Conservation (phyloP, 495 filamentous ascomycete genomes). For the Trichoderma orchidacearum region DNA sequence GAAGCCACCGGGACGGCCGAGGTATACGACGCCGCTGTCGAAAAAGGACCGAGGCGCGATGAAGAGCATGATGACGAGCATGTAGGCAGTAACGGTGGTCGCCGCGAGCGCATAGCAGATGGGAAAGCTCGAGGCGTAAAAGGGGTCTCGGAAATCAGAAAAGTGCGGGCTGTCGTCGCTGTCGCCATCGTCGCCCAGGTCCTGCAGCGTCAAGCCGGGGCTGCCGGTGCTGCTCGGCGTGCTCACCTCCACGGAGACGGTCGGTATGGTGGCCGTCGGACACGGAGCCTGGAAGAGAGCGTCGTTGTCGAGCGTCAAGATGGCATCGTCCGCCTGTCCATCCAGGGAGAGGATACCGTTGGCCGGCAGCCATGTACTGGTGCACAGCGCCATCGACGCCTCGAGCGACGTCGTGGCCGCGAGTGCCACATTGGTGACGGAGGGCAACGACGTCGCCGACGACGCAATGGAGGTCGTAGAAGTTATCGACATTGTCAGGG, state of each 20-base stretch:
- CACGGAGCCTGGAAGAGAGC: constrained; percentile 52
- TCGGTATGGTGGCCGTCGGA: constrained; percentile 24
- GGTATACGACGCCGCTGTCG: constrained; percentile 64
- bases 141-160: constrained; percentile 63
- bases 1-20: constrained; percentile 65
- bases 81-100: constrained; percentile 81
- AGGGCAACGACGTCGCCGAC: background rate
- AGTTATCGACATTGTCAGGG: background rate
- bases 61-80: constrained; percentile 86
- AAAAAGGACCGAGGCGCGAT: constrained; percentile 86
- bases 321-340: constrained; percentile 37
- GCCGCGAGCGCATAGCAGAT: constrained; percentile 86
- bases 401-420: background rate
- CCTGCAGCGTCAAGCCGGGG: constrained; percentile 10
- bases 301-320: constrained; percentile 47
- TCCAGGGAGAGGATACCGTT: constrained; percentile 47
- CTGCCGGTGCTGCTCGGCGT: constrained; percentile 21
- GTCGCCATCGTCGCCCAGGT: background rate
- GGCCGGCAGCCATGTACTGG: constrained; percentile 26
- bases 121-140: constrained; percentile 83
- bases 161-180: constrained; percentile 12
- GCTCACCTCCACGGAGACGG: constrained; percentile 22
- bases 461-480: background rate
- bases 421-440: background rate
- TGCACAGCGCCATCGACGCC: constrained; percentile 2